Conservation (phyloP, 257 asterid genomes). For the Verbena officinalis region DNA sequence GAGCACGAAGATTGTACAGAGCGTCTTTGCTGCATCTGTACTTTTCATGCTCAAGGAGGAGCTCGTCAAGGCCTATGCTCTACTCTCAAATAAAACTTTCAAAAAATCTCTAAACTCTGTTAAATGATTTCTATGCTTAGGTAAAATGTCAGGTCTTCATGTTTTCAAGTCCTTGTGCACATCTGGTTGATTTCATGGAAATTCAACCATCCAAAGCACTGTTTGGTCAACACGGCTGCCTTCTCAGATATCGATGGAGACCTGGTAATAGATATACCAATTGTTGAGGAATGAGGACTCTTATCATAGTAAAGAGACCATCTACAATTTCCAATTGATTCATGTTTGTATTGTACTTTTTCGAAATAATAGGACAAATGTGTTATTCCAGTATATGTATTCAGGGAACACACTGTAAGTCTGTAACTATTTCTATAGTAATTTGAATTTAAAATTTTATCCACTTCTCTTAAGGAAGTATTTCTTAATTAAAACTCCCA, state of each 20-base stretch:
- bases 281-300: not conserved
- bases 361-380: too few relatives aligned
- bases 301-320: too few relatives aligned
- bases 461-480: too few relatives aligned
- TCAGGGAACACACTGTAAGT: too few relatives aligned
- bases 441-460: too few relatives aligned
- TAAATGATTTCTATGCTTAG: slow-evolving; percentile 26
- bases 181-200: not conserved
- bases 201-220: not conserved
- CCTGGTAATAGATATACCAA: not conserved
- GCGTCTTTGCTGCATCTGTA: slow-evolving; percentile 90
- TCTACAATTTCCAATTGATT: too few relatives aligned
- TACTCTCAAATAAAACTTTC: slow-evolving; percentile 34
- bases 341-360: too few relatives aligned
- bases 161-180: not conserved
- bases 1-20: slow-evolving; percentile 92
- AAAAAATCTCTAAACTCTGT: slow-evolving; percentile 17
- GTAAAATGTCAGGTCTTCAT: not conserved
- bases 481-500: too few relatives aligned
- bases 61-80: slow-evolving; percentile 63
- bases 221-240: not conserved
- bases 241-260: not conserved
- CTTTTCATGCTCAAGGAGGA: slow-evolving; percentile 96
- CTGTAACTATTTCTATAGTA: too few relatives aligned
- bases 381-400: too few relatives aligned